Conservation (phyloP, 768 basidiomycete species). For the Leucocoprinus sp. region DNA sequence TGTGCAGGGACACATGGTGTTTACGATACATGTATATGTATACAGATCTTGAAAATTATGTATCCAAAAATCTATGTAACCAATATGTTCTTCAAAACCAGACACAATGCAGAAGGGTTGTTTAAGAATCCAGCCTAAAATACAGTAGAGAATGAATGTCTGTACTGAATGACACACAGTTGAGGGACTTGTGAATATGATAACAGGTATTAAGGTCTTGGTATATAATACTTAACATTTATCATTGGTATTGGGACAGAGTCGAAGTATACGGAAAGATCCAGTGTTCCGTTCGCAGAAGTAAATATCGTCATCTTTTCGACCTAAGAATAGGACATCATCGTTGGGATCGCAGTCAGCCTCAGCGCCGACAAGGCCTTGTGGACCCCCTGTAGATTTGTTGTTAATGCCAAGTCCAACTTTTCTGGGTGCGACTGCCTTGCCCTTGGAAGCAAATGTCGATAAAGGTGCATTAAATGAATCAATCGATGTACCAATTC, state of each 20-base stretch:
- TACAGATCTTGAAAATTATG: no score
- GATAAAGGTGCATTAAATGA: constrained; percentile 27
- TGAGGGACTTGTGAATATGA: no score
- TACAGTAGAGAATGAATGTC: no score
- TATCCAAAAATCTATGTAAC: no score
- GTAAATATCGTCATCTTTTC: constrained; percentile 70
- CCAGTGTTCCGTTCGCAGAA: constrained; percentile 70
- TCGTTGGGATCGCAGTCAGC: constrained; percentile 43
- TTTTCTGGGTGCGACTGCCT: constrained; percentile 17
- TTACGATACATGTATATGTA: no score
- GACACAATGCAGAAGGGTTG: no score
- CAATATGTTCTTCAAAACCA: no score
- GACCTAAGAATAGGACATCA: constrained; percentile 76
- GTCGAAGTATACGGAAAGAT: constrained; percentile 68
- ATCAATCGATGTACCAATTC: constrained; percentile 64
- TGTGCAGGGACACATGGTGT: no score
- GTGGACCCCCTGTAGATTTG: constrained; percentile 41
- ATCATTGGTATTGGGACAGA: constrained; percentile 37
- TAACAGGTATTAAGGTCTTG: no score
- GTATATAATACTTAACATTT: constrained; percentile 8
- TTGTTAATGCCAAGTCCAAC: constrained; percentile 28
- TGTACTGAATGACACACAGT: no score
- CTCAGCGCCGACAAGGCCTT: constrained; percentile 35
- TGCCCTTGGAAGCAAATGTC: constrained; percentile 29
- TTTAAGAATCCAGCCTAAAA: no score